phyloP scores from a whole-genome alignment of 2,329 filamentous ascomycete species.

The Fusarium sp. region DNA sequence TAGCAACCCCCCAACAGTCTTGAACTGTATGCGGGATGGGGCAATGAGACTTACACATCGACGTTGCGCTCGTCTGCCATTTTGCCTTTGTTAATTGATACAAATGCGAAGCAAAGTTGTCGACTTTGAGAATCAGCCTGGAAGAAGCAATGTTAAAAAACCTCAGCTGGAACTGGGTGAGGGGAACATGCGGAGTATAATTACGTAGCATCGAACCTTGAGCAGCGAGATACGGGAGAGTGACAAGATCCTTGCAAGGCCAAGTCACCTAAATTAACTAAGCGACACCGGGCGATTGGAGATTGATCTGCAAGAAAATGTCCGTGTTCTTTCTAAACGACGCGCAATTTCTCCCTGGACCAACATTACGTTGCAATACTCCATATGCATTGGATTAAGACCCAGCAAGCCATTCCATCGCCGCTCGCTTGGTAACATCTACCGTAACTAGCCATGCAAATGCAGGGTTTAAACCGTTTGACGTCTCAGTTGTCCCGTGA shows the following conservation, averaged over 20 bases:
- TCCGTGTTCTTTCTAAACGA: not conserved
- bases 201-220: not conserved
- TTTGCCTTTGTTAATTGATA: slow-evolving; percentile 1
- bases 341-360: not conserved
- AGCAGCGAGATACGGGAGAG: not conserved
- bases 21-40: too few relatives aligned
- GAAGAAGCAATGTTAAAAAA: not conserved
- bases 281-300: not conserved
- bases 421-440: not conserved
- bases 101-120: not conserved
- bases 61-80: slow-evolving; percentile 19
- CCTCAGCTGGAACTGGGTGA: not conserved
- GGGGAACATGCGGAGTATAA: too few relatives aligned
- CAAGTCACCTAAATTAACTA: not conserved
- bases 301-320: too few relatives aligned
- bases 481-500: not conserved
- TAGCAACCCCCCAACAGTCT: not conserved
- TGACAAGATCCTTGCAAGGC: not conserved
- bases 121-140: not conserved
- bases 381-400: not conserved
- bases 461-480: not conserved
- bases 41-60: slow-evolving; percentile 10
- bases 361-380: not conserved
- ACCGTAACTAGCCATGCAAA: not conserved
- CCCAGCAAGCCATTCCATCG: not conserved